These are phyloP conservation scores for Synchytrium microbalum DNA, from an alignment of 371 early-diverging fungal species.

Conservation along the genomic window DNA sequence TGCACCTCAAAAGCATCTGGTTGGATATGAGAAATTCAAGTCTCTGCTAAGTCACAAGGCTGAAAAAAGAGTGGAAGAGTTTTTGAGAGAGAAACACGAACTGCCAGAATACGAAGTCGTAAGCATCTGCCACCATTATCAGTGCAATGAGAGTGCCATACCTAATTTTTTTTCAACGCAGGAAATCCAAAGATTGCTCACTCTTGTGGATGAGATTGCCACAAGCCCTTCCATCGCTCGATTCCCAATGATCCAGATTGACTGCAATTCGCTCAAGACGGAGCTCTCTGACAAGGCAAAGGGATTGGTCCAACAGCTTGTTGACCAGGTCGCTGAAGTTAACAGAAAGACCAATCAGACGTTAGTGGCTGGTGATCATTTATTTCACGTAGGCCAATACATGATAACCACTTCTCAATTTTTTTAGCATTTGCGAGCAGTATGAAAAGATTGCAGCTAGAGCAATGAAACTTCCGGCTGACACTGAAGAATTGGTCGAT, in stretches of 20 bases:
- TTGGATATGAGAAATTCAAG: slow-evolving; percentile 49
- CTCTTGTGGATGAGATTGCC: slow-evolving; percentile 38
- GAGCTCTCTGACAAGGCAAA: slow-evolving; percentile 44
- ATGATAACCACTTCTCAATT: neutral
- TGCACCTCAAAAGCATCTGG: slow-evolving; percentile 44
- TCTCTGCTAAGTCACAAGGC: slow-evolving; percentile 45
- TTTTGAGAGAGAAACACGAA: slow-evolving; percentile 48
- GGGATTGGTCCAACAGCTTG: slow-evolving; percentile 40
- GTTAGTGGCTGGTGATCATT: slow-evolving; percentile 11
- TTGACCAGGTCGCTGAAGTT: slow-evolving; percentile 49
- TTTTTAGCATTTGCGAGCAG: slow-evolving; percentile 39
- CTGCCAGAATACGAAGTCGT: slow-evolving; percentile 45
- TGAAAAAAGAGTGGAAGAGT: slow-evolving; percentile 49
- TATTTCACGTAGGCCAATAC: neutral
- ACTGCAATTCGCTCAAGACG: slow-evolving; percentile 41
- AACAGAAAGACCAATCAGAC: slow-evolving; percentile 39
- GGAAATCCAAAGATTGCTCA: slow-evolving; percentile 48
- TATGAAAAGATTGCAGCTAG: slow-evolving; percentile 46
- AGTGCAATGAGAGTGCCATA: slow-evolving; percentile 8
- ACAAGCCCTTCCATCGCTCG: slow-evolving; percentile 35
- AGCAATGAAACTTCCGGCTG: slow-evolving; percentile 44
- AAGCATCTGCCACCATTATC: slow-evolving; percentile 1
- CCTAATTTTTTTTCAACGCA: slow-evolving; percentile 15
- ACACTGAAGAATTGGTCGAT: slow-evolving; percentile 49
- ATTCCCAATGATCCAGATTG: slow-evolving; percentile 42